Conservation (phyloP, 495 filamentous ascomycete species). For the Xylaria acuta region DNA sequence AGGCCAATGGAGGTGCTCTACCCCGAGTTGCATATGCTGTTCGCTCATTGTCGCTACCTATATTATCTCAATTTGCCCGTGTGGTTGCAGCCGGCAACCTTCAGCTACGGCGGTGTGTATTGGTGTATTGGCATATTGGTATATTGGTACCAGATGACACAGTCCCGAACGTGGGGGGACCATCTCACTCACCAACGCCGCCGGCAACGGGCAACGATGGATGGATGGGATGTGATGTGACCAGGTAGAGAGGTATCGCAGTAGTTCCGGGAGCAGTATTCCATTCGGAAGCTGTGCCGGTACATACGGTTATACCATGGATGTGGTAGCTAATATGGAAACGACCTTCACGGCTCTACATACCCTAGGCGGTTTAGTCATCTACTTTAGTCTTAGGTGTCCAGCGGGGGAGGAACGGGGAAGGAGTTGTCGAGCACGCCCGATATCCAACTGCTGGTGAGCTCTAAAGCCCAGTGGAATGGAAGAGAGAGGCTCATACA, state of each 20-base stretch:
- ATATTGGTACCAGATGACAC: background rate
- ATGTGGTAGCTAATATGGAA: background rate
- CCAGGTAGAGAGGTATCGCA: background rate
- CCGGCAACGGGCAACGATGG: constrained; percentile 10
- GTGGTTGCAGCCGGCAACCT: constrained; percentile 14
- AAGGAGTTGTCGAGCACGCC: background rate
- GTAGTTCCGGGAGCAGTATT: background rate
- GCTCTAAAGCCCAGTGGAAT: background rate
- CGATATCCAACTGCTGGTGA: background rate
- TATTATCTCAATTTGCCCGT: constrained; percentile 10
- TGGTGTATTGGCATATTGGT: no score
- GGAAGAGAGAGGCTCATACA: background rate
- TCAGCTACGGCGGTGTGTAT: background rate
- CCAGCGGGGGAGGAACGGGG: background rate
- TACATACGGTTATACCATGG: background rate
- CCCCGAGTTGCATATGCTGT: constrained; percentile 7
- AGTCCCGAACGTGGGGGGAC: constrained; percentile 14
- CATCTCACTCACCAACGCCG: background rate
- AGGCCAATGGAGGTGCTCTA: background rate
- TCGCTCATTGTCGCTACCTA: background rate
- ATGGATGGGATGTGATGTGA: background rate
- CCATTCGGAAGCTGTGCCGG: constrained; percentile 21
- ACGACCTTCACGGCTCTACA: background rate
- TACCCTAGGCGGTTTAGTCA: background rate
- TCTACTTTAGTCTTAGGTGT: background rate